phyloP scores from a whole-genome alignment of 139 green algal species.

The Tetradesmus obliquus region DNA sequence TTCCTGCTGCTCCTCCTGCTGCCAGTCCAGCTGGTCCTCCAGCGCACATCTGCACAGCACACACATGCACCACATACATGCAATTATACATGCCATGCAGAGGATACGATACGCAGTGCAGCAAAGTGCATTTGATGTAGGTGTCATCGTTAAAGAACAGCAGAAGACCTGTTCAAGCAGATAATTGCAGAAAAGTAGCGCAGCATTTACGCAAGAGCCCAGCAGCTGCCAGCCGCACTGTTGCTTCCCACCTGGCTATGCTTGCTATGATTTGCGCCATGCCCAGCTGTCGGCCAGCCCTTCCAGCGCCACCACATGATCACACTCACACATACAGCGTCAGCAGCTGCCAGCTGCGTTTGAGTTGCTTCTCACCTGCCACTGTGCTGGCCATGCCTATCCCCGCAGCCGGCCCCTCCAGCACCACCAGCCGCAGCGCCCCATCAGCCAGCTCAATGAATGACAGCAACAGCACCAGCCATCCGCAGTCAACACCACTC shows the following conservation, averaged over 20 bases:
- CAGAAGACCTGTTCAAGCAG: too few species aligned
- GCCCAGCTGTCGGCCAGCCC: too few species aligned
- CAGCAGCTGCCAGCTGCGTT: neutral
- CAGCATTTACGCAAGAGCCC: too few species aligned
- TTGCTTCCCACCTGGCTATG: too few species aligned
- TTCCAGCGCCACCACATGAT: neutral
- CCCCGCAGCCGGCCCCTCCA: neutral
- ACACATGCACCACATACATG: neutral
- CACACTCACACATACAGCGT: neutral
- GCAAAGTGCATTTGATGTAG: too few species aligned
- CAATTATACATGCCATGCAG: too few species aligned
- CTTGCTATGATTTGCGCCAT: too few species aligned
- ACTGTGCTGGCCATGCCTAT: neutral
- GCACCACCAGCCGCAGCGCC: neutral
- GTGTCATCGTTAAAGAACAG: too few species aligned
- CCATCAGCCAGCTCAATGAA: slow-evolving; percentile 29
- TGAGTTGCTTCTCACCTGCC: neutral
- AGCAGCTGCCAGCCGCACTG: too few species aligned
- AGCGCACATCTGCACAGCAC: slow-evolving; percentile 23
- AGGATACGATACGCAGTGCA: too few species aligned
- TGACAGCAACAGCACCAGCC: neutral
- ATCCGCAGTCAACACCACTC: neutral
- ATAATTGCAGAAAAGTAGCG: too few species aligned
- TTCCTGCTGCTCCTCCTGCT: slow-evolving; percentile 25
- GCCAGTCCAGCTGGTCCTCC: slow-evolving; percentile 12